Evolutionary conservation across 2,329 filamentous ascomycete species (phyloP).

Genomic region (Venturia pyrina): DNA sequence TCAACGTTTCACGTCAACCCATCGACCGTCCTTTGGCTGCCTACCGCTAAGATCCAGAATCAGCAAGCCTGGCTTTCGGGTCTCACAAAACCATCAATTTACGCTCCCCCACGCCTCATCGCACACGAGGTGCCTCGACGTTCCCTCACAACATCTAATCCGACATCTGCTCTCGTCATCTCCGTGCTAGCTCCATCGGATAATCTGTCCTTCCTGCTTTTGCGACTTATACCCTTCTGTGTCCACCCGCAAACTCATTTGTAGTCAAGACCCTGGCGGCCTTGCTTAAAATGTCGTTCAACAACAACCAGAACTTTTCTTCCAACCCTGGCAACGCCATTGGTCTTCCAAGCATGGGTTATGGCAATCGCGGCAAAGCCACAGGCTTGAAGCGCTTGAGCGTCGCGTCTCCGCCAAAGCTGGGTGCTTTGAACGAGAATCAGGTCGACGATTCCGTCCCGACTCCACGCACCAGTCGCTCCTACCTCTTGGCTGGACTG

Average conservation of each 20-base stretch:
- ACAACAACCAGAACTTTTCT: constrained; percentile 49
- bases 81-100: not conserved
- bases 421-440: constrained; percentile 55
- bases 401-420: constrained; percentile 63
- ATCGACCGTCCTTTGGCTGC: not conserved
- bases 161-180: not conserved
- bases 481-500: constrained; percentile 84
- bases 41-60: not conserved
- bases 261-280: constrained; percentile 84
- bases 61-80: not conserved
- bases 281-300: constrained; percentile 94
- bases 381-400: constrained; percentile 81
- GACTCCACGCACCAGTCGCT: constrained; percentile 77
- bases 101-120: not conserved
- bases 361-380: constrained; percentile 77
- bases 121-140: not conserved
- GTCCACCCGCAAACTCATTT: not conserved
- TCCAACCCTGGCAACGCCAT: constrained; percentile 52
- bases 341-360: constrained; percentile 66
- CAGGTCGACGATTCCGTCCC: constrained; percentile 63
- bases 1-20: not conserved
- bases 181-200: not conserved
- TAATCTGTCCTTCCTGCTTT: not conserved
- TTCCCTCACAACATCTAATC: not conserved
- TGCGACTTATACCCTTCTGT: not conserved